phyloP scores from a whole-genome alignment of 495 filamentous ascomycete genomes.

The Trypethelium eluteriae region DNA sequence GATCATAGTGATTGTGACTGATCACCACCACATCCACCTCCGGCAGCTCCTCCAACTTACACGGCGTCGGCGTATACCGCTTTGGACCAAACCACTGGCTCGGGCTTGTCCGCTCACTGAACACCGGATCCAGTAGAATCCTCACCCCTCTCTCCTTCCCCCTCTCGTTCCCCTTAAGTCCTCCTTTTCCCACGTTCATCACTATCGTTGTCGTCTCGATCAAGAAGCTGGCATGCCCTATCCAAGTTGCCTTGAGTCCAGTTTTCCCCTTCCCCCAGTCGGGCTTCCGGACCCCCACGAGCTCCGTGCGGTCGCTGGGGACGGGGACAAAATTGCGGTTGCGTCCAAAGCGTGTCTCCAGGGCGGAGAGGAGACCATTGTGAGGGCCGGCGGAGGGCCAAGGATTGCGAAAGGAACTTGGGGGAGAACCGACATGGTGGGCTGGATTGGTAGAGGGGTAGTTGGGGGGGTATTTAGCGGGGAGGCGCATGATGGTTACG shows the following conservation, averaged over 20 bases:
- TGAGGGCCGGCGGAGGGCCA: conserved; percentile 45
- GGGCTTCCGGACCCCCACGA: conserved; percentile 33
- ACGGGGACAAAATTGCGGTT: conserved; percentile 36
- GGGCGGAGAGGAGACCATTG: conserved; percentile 21
- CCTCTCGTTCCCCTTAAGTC: neutral
- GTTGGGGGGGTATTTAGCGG: conserved; percentile 11
- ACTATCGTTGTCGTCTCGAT: conserved; percentile 34
- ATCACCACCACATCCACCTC: conserved; percentile 45
- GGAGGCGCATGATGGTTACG: conserved; percentile 19
- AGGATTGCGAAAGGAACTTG: conserved; percentile 45
- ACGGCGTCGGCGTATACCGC: conserved; percentile 46
- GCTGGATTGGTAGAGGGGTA: conserved; percentile 14
- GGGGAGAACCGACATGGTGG: conserved; percentile 30
- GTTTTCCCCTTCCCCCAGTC: conserved; percentile 30
- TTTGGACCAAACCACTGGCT: conserved; percentile 42
- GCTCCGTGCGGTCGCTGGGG: conserved; percentile 25
- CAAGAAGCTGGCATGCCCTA: conserved; percentile 48
- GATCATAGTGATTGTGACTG: conserved; percentile 49
- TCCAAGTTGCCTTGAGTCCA: conserved; percentile 42
- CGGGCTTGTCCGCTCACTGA: conserved; percentile 44
- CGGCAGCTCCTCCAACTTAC: conserved; percentile 41
- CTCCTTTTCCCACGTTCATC: conserved; percentile 24
- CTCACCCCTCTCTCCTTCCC: conserved; percentile 19
- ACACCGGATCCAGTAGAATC: conserved; percentile 49
- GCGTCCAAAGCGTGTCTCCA: conserved; percentile 28